Evolutionary conservation across 73 alveolate species (phyloP).

Genomic region (Paramecium caudatum): DNA sequence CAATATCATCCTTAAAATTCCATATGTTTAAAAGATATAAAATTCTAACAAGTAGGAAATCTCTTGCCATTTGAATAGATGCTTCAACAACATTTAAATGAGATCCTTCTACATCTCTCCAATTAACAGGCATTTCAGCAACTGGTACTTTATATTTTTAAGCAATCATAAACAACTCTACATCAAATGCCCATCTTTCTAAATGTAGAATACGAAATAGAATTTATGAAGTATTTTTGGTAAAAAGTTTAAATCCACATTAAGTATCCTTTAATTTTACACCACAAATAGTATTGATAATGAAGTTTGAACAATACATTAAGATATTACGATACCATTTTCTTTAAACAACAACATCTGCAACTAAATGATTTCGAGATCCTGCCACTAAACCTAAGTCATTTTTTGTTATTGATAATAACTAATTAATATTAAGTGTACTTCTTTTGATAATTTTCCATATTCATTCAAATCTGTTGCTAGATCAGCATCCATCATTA

Average conservation of each 20-base stretch:
- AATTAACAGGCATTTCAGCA: constrained; percentile 90
- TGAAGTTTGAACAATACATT: constrained; percentile 78
- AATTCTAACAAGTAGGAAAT: constrained; percentile 84
- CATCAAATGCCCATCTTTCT: constrained; percentile 98
- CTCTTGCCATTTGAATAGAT: constrained; percentile 89
- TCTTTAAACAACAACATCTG: constrained; percentile 82
- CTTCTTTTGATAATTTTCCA: constrained; percentile 76
- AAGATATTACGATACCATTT: constrained; percentile 85
- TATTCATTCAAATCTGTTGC: constrained; percentile 90
- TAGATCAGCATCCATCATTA: constrained; percentile 95
- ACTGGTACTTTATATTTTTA: constrained; percentile 84
- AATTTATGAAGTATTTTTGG: constrained; percentile 86
- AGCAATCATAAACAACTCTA: constrained; percentile 88
- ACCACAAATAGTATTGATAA: constrained; percentile 80
- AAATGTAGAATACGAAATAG: constrained; percentile 88
- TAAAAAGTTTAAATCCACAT: constrained; percentile 95
- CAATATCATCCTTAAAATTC: constrained; percentile 73
- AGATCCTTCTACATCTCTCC: constrained; percentile 95
- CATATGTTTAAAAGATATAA: constrained; percentile 75
- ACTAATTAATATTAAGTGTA: constrained; percentile 26
- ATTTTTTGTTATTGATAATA: constrained; percentile 74
- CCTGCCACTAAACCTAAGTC: constrained; percentile 89
- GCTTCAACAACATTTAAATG: constrained; percentile 91
- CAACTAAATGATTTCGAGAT: constrained; percentile 85
- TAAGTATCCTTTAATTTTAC: constrained; percentile 88